phyloP scores from a whole-genome alignment of 2,329 filamentous ascomycete genomes.

The Trichoderma harzianum region DNA sequence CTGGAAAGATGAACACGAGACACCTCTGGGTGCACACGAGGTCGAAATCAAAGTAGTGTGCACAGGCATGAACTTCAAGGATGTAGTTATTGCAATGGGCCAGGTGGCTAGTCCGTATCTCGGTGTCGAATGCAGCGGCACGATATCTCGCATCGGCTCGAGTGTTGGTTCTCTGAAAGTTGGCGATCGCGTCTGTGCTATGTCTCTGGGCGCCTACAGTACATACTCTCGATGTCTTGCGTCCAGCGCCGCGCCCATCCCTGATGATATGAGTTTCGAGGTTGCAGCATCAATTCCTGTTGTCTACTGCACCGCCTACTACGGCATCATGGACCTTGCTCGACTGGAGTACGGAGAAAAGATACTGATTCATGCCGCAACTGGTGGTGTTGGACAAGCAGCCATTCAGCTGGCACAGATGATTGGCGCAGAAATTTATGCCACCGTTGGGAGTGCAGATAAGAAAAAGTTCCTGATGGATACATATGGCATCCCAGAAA shows the following conservation, averaged over 20 bases:
- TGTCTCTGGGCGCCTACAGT: conserved; percentile 34
- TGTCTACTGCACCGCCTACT: conserved; percentile 41
- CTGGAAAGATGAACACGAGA: conserved; percentile 35
- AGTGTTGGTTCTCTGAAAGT: conserved; percentile 57
- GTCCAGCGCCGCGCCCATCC: conserved; percentile 37
- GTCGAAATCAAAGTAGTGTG: conserved; percentile 44
- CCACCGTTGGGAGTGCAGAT: conserved; percentile 38
- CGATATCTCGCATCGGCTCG: conserved; percentile 51
- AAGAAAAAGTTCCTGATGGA: conserved; percentile 37
- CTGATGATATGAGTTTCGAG: conserved; percentile 35
- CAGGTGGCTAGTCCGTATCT: conserved; percentile 34
- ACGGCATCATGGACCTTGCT: conserved; percentile 38
- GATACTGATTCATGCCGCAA: conserved; percentile 40
- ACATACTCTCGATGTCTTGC: conserved; percentile 33
- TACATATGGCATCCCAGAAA: conserved; percentile 36
- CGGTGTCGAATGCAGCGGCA: conserved; percentile 41
- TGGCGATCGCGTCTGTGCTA: conserved; percentile 70
- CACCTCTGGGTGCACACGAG: conserved; percentile 33
- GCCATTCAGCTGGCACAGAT: conserved; percentile 38
- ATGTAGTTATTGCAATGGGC: conserved; percentile 43
- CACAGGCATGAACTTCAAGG: conserved; percentile 45
- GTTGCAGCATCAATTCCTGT: conserved; percentile 40
- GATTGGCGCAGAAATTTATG: conserved; percentile 40
- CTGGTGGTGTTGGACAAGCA: conserved; percentile 39
- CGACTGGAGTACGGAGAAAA: conserved; percentile 37